phyloP scores from a whole-genome alignment of 352 stramenopile genomes.

The Phytophthora cactorum region DNA sequence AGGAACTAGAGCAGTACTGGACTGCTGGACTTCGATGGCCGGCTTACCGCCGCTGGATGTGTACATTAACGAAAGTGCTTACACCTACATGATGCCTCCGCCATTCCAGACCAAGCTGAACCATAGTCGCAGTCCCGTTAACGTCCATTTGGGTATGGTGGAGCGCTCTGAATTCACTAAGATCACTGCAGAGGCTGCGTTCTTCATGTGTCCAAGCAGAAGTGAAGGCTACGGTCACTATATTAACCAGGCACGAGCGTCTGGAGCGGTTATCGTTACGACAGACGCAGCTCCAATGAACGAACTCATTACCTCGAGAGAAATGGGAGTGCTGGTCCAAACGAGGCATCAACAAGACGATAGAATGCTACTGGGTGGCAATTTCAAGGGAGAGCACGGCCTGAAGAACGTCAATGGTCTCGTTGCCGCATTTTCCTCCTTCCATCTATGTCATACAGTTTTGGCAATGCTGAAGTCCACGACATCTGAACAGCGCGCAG shows the following conservation, averaged over 20 bases:
- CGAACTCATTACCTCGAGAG: slow-evolving; percentile 43
- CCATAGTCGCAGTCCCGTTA: slow-evolving; percentile 21
- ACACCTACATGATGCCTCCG: slow-evolving; percentile 20
- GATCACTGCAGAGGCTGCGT: slow-evolving; percentile 44
- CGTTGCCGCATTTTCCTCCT: slow-evolving; percentile 38
- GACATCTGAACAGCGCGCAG: slow-evolving; percentile 28
- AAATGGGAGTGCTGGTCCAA: slow-evolving; percentile 39
- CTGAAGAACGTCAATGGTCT: slow-evolving; percentile 39
- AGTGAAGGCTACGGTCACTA: slow-evolving; percentile 67
- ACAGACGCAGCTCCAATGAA: slow-evolving; percentile 58
- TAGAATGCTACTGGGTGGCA: slow-evolving; percentile 27
- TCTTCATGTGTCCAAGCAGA: slow-evolving; percentile 56
- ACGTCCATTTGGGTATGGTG: slow-evolving; percentile 36
- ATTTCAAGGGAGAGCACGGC: slow-evolving; percentile 20
- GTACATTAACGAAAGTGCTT: slow-evolving; percentile 43
- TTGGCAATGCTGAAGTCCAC: slow-evolving; percentile 38
- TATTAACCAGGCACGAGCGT: slow-evolving; percentile 56
- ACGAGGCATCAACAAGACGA: slow-evolving; percentile 4
- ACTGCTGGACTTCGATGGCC: slow-evolving; percentile 47
- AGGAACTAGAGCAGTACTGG: slow-evolving; percentile 41
- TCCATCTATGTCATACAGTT: slow-evolving; percentile 40
- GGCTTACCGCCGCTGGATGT: slow-evolving; percentile 49
- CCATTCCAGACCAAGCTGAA: slow-evolving; percentile 18
- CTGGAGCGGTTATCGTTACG: slow-evolving; percentile 44
- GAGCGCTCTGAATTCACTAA: slow-evolving; percentile 39